Evolutionary conservation across 495 filamentous ascomycete species (phyloP), one percentile per base, ranked within the genome.

Genomic region (Neurospora hispaniola): DNA sequence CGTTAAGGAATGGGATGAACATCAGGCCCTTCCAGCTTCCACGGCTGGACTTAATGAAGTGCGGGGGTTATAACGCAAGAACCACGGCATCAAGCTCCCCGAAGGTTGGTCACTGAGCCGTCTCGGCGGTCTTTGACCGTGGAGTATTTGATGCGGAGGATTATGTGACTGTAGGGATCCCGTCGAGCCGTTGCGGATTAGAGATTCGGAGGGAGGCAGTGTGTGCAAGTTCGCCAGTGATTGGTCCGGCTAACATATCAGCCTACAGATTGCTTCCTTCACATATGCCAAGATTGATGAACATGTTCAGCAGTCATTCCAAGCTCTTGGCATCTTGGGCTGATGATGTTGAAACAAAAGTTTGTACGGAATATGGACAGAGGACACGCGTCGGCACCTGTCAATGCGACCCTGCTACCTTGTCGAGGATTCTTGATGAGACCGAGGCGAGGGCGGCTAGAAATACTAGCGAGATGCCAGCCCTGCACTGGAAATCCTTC

Each of bases 81-180:
- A 75, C 68, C 68, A 27, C 76, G 76, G 76, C 74, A 75, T 74
- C 59, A 40, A 62, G 62, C 41, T 23, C 72, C 76, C 72, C 54
- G 54, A 72, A 72, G 66, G 68, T 75, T 77, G 74, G 71, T 77
- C 54, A 62, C 27, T 62, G 54, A 35, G 27, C 27, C 54, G 54
- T 35, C 54, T 62, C 14, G 27, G 54, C 54, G 12, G 27, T 62
- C 73, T 75, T 76, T 77, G 31, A 27, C 16, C 41, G 54, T 44
- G 44, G 42, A 20, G 54, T 35, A 31, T 44, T 35, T 71, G 43
- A 23, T 71, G 31, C 70, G 31, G 70, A 48, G 54, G 54, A 62
- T 62, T 27, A 23, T 62, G 54, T 62, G 12, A 62, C 54, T 18
- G 54, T 62, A 62, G 23, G 27, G 31, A 59, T 59, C 48, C 20